Base-by-base conservation (phyloP, 2,329 filamentous ascomycete genomes). In the Penicillium sp. region DNA sequence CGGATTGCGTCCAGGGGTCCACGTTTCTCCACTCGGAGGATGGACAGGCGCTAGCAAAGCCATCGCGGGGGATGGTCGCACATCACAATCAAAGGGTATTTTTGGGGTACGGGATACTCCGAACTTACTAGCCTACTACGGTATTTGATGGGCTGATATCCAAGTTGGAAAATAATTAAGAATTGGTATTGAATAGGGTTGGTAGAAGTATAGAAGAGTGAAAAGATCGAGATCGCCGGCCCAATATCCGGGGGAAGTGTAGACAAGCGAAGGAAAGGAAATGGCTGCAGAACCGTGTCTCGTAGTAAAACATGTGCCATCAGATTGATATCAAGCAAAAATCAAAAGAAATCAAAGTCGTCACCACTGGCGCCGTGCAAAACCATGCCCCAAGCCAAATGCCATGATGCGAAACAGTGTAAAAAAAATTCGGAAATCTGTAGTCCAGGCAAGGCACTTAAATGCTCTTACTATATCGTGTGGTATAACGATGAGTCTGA, bases 1-100 rank as follows among this genome's bases (percentile, higher is more conserved):
- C 16, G 33, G 16, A 10, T 22, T 38, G 13, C 35, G 2, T 38
- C 35, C 18, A 38, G 35, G 33, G 35, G 4, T 13, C 35, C 35
- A 38, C 33, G 4, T 2, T 18, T 16, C 35, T 38, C 35, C 35
- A 38, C 35, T 41, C 8, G n/a, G 13, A 31, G 48, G 44, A 50
- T 27, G 50, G 36, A 47, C 48, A 50, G 36, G 33, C 60, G 54
- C 58, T 58, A 57, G 47, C 44, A 47, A 31, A 40, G 38, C 38
- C 46, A 53, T 51, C 54, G 56, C 54, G 60, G 56, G 60, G 60
- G 54, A 62, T 42, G 47, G 55, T 53, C 49, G 60, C 60, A 57
- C 53, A 63, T 61, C 60, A 50, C 49, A 63, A 63, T 63, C 44
- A 58, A 58, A 60, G 50, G 46, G 47, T 49, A 44, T 16, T 47